Conservation (phyloP, 768 basidiomycete species). For the Xerocomellus intermedius region DNA sequence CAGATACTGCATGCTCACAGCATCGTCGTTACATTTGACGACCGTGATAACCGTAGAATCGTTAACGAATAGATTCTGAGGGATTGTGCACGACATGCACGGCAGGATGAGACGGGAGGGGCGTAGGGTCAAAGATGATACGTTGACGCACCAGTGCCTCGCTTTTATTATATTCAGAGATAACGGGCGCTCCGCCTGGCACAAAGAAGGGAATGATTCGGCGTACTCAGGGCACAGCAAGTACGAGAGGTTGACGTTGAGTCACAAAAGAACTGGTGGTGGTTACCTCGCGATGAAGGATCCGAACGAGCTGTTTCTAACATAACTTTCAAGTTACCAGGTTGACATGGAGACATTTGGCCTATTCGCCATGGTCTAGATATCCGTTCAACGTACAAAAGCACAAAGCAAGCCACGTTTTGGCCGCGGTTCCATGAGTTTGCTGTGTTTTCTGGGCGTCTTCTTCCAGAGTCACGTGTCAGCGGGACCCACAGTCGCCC, state of each 20-base stretch:
- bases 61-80: conserved; percentile 36
- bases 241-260: conserved; percentile 1
- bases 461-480: conserved; percentile 10
- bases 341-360: conserved; percentile 10
- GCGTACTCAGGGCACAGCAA: conserved; percentile 12
- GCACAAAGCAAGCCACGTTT: not conserved
- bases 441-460: too few relatives aligned
- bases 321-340: not conserved
- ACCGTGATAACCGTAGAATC: conserved; percentile 29
- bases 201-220: not conserved
- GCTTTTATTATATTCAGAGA: conserved; percentile 6
- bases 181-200: not conserved
- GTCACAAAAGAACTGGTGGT: not conserved
- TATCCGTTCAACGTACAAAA: not conserved
- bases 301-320: not conserved
- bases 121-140: not conserved
- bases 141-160: not conserved
- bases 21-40: conserved; percentile 24
- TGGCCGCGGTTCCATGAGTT: not conserved
- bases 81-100: conserved; percentile 23
- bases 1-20: conserved; percentile 24
- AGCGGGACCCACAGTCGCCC: not conserved
- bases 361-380: not conserved
- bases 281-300: not conserved
- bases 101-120: not conserved